These are phyloP conservation scores for Leccinum variicolor DNA, from an alignment of 768 basidiomycete genomes.

Conservation along the genomic window DNA sequence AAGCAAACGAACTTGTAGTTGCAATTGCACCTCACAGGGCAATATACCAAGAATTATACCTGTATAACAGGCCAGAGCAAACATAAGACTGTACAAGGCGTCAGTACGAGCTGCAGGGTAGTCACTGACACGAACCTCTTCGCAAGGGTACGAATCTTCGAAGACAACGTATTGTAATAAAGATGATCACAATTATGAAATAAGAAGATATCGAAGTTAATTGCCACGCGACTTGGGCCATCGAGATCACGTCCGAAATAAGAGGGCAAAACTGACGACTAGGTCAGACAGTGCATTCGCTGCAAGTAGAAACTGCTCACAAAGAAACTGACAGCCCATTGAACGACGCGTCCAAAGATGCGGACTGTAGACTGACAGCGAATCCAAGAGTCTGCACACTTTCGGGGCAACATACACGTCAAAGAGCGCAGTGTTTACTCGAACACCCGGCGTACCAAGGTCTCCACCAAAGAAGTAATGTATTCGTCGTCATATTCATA, in stretches of 20 bases:
- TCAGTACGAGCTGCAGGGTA: neutral
- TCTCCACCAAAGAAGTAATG: slow-evolving; percentile 1
- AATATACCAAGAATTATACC: slow-evolving; percentile 1
- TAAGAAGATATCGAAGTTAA: slow-evolving; percentile 15
- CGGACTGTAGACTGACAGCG: slow-evolving; percentile 1
- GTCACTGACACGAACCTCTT: slow-evolving; percentile 3
- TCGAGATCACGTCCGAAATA: slow-evolving; percentile 21
- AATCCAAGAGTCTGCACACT: slow-evolving; percentile 6
- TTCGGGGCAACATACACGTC: neutral
- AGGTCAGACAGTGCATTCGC: neutral
- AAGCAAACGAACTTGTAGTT: neutral
- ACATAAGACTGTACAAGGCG: slow-evolving; percentile 5
- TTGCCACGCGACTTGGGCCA: slow-evolving; percentile 9
- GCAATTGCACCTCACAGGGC: neutral
- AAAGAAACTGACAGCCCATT: slow-evolving; percentile 22
- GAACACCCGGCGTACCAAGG: neutral
- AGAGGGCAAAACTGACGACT: slow-evolving; percentile 18
- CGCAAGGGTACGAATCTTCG: slow-evolving; percentile 2
- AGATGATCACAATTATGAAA: slow-evolving; percentile 6
- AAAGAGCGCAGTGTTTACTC: neutral
- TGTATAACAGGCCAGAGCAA: neutral
- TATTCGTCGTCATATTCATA: slow-evolving; percentile 1
- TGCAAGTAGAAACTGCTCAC: slow-evolving; percentile 4
- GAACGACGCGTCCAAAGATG: slow-evolving; percentile 1
- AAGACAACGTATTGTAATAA: slow-evolving; percentile 3